These are phyloP conservation scores for Fraxinus quadrangulata DNA, from an alignment of 257 asterid species.

Conservation along the genomic window DNA sequence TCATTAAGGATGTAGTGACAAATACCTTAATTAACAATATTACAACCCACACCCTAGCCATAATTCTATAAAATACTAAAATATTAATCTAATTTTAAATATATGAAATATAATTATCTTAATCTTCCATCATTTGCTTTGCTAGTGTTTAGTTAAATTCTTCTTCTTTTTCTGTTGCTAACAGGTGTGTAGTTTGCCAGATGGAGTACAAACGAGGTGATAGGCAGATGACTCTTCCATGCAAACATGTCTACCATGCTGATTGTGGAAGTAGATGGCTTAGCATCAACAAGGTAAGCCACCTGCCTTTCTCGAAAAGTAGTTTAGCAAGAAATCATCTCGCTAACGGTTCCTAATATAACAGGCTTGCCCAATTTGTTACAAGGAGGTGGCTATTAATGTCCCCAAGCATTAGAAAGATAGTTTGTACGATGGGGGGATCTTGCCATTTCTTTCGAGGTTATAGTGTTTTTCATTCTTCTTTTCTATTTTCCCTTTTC, in stretches of 20 bases:
- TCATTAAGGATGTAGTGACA: neutral
- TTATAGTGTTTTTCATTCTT: conserved; percentile 4
- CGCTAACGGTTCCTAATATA: conserved; percentile 26
- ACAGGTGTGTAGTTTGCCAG: conserved; percentile 96
- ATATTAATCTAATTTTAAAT: neutral
- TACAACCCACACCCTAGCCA: neutral
- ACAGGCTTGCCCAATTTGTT: conserved; percentile 84
- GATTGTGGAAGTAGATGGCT: conserved; percentile 89
- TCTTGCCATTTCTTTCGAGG: neutral
- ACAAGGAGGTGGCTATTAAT: conserved; percentile 11
- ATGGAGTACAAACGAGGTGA: conserved; percentile 95
- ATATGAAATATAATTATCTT: neutral
- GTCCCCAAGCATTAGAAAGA: conserved; percentile 3
- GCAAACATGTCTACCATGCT: conserved; percentile 82
- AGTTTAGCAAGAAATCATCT: neutral
- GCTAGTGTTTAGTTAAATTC: neutral
- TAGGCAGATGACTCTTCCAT: conserved; percentile 77
- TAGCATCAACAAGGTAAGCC: conserved; percentile 4
- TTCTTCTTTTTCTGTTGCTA: conserved; percentile 13
- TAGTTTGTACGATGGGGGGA: neutral
- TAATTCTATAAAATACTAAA: neutral
- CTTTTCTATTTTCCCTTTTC: neutral
- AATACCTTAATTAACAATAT: neutral
- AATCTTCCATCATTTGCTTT: neutral
- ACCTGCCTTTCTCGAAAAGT: neutral